Percentiles rank a stretch among this genome's conserved stretches.
These are phyloP conservation scores for Alternaria ventricosa DNA, from an alignment of 2,329 filamentous ascomycete genomes.

Conservation along the genomic window DNA sequence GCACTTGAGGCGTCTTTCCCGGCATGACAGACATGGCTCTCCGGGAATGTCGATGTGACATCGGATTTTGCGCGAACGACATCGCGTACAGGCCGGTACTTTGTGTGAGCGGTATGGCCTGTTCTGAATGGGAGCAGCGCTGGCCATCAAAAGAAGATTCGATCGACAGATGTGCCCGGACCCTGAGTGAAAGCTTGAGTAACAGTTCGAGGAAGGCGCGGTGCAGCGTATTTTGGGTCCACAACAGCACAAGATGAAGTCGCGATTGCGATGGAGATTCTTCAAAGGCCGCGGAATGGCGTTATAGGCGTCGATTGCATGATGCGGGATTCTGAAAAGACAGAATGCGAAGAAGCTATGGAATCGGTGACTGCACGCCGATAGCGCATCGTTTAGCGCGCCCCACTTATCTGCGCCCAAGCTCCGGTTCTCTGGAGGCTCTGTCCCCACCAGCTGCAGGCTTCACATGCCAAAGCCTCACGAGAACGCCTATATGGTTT, in stretches of 20 bases:
- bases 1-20: conserved; percentile 47
- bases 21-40: conserved; percentile 49
- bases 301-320: background rate
- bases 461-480: background rate
- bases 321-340: background rate
- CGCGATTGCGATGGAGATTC: background rate
- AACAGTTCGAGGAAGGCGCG: background rate
- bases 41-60: conserved; percentile 51
- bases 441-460: conserved; percentile 6
- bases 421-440: background rate
- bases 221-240: background rate
- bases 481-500: background rate
- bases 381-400: background rate
- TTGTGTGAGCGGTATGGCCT: conserved; percentile 53
- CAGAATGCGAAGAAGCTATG: conserved; percentile 8
- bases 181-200: background rate
- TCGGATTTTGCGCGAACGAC: conserved; percentile 51
- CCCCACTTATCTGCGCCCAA: conserved; percentile 5
- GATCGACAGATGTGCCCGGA: background rate
- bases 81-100: conserved; percentile 51
- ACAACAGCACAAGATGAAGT: background rate
- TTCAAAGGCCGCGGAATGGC: background rate
- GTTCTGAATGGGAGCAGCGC: conserved; percentile 40
- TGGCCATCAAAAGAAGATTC: conserved; percentile 34
- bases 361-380: conserved; percentile 8